A percentile compares a stretch with the other conserved stretches of the same genome.
Conservation (phyloP, 495 filamentous ascomycete genomes). For the Penicillium flavigenum region DNA sequence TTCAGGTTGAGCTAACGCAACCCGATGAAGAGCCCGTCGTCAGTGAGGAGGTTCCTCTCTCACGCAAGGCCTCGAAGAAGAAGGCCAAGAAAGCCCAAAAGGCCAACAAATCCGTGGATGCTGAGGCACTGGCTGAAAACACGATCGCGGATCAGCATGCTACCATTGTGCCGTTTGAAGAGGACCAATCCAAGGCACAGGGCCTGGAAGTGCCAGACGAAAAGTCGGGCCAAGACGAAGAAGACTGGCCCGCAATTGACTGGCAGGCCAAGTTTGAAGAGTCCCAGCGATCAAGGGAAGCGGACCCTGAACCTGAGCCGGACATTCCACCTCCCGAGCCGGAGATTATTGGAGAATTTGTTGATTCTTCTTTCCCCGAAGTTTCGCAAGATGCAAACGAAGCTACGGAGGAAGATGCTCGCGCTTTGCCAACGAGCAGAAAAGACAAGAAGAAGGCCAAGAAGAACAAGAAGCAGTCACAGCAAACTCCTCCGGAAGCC, state of each 20-base stretch:
- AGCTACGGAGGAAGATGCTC: conserved; percentile 15
- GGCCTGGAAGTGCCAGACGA: conserved; percentile 13
- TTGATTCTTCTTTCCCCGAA: conserved; percentile 33
- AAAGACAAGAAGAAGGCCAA: conserved; percentile 36
- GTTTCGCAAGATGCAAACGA: conserved; percentile 26
- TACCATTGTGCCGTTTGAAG: conserved; percentile 5
- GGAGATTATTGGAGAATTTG: conserved; percentile 36
- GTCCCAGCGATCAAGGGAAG: conserved; percentile 26
- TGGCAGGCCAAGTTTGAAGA: conserved; percentile 35
- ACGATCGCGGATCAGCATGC: conserved; percentile 7
- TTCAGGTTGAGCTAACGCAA: conserved; percentile 2
- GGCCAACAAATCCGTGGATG: conserved; percentile 9
- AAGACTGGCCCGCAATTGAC: conserved; percentile 41
- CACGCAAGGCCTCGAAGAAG: conserved; percentile 31
- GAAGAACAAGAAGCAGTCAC: conserved; percentile 31
- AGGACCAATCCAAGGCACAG: conserved; percentile 10
- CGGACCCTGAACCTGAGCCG: conserved; percentile 28
- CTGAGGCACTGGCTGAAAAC: not conserved
- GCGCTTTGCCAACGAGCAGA: conserved; percentile 22
- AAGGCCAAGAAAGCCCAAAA: conserved; percentile 30
- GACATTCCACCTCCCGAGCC: conserved; percentile 23
- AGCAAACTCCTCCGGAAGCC: conserved; percentile 16
- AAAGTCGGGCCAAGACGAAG: conserved; percentile 25
- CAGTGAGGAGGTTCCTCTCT: conserved; percentile 18
- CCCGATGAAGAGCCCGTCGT: conserved; percentile 1